phyloP scores from a whole-genome alignment of 441 rosid genomes.

The Arabidopsis lyrata region DNA sequence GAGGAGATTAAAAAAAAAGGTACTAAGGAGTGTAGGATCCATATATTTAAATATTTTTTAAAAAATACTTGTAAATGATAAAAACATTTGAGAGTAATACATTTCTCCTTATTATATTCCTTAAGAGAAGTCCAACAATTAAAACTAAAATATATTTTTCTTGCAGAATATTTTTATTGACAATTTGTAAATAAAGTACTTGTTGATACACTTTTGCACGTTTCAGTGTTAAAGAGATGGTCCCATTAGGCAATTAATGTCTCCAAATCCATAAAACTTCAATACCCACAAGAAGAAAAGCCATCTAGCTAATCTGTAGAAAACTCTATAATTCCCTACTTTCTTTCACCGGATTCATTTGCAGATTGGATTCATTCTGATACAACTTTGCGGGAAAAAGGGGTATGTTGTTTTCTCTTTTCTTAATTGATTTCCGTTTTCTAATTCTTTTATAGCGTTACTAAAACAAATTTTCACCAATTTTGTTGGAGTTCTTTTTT shows the following conservation, averaged over 20 bases:
- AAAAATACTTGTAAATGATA: not conserved
- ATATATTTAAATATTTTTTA: too few species aligned
- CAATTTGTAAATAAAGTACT: constrained; percentile 38
- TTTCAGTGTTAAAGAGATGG: constrained; percentile 33
- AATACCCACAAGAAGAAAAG: constrained; percentile 8
- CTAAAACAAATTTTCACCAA: not conserved
- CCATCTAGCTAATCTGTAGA: constrained; percentile 11
- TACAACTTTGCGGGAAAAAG: constrained; percentile 9
- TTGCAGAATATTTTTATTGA: not conserved
- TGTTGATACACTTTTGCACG: constrained; percentile 39
- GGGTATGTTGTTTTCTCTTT: constrained; percentile 1
- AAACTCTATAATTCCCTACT: constrained; percentile 10
- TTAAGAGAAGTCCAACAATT: not conserved
- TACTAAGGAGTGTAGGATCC: not conserved
- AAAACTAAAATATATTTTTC: not conserved
- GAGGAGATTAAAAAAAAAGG: too few species aligned
- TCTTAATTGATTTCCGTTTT: not conserved
- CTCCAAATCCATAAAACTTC: constrained; percentile 4
- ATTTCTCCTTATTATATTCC: too few species aligned
- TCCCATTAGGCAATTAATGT: constrained; percentile 3
- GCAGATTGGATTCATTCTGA: constrained; percentile 2
- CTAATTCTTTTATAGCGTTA: not conserved
- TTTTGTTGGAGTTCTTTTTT: not conserved
- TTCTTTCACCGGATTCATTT: constrained; percentile 12
- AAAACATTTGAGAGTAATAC: too few species aligned